Conservation (phyloP, 2,329 filamentous ascomycete species). For the Beauveria rudraprayagi region DNA sequence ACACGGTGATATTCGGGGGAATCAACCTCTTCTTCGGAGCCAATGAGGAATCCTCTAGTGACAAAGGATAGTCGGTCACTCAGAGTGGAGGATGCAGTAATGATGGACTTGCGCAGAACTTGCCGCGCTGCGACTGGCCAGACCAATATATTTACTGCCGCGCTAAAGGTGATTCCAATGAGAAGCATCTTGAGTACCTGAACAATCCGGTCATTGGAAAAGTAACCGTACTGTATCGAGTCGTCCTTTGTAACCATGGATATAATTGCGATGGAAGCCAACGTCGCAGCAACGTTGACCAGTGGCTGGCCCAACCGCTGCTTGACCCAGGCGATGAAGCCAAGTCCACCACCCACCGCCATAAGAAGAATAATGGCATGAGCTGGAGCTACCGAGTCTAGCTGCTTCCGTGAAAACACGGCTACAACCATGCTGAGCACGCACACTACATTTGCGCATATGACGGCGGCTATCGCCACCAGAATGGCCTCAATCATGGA, state of each 20-base stretch:
- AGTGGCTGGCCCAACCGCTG: constrained; percentile 69
- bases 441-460: constrained; percentile 62
- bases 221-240: constrained; percentile 71
- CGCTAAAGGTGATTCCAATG: constrained; percentile 66
- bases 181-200: constrained; percentile 78
- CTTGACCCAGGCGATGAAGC: constrained; percentile 83
- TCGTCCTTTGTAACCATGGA: constrained; percentile 88
- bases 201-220: constrained; percentile 72
- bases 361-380: constrained; percentile 73
- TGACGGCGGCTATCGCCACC: constrained; percentile 67
- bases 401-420: constrained; percentile 62
- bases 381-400: constrained; percentile 60
- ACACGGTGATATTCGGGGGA: constrained; percentile 57
- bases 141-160: constrained; percentile 67
- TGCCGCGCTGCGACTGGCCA: constrained; percentile 71
- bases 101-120: constrained; percentile 63
- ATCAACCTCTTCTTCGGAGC: constrained; percentile 68
- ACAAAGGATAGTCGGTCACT: constrained; percentile 75
- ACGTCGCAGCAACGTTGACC: constrained; percentile 76
- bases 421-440: constrained; percentile 84
- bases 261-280: constrained; percentile 83
- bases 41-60: constrained; percentile 74
- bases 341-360: constrained; percentile 79
- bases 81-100: constrained; percentile 64
- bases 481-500: constrained; percentile 83